Base-by-base conservation (phyloP, 1,139 yeast species). In the Pichia cactophila region DNA sequence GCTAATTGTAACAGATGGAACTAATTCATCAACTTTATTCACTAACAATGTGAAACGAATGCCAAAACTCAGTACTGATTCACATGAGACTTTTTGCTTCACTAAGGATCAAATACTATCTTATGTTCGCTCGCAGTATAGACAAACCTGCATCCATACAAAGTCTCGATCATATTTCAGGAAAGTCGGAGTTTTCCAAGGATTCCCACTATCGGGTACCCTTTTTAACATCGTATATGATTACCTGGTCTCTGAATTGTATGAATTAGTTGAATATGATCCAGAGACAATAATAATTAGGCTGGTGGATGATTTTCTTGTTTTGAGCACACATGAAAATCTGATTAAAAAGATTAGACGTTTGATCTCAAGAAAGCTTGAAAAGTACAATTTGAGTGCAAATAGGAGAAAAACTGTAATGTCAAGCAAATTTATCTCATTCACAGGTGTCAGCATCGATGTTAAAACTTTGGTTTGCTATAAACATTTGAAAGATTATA, bases 271-370 rank as follows among this genome's bases (percentile, higher is more conserved):
- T 2, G 49, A 60, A 1, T 51, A 54, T 0, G 52, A 57, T 7
- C 49, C 57, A 0, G 61, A 69, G 1, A 69, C 77, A 4, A 54
- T 75, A 3, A 62, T 88, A 0, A 55, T 88, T 11, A 68, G 97
- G 49, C 67, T 86, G 31, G 95, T 89, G 0, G 98, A 92, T 65
- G 98, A 92, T 63, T 92, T 92, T 60, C 62, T 92, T 38, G 70
- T 87, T 26, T 65, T 90, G 0, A 74, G 95, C 0, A 70, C 81
- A 0, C 59, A 68, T 40, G 29, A 52, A 9, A 36, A 46, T 1
- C 54, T 49, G 43, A 70, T 69, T 5, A 61, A 43, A 26, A 53
- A 41, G 8, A 63, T 70, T 47, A 54, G 62, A 33, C 51, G 53
- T 0, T 42, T 62, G 5, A 69, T 75, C 48, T 49, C 58, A 1